Conservation (phyloP, 495 filamentous ascomycete species). For the Lophiostoma macrostomum region DNA sequence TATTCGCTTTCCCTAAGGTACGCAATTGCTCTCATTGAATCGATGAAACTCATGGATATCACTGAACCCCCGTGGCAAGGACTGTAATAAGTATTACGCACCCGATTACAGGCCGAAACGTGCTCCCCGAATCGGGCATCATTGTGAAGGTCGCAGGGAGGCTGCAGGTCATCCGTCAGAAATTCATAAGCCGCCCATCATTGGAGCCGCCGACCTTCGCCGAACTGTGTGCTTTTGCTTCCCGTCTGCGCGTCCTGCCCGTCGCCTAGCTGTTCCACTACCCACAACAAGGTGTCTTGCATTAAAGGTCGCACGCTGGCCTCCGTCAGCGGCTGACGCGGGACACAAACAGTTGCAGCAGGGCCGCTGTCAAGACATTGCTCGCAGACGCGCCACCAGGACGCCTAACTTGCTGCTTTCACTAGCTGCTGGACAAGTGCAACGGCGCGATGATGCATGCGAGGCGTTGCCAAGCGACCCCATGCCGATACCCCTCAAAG, state of each 20-base stretch:
- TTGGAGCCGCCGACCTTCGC: slow-evolving; percentile 2
- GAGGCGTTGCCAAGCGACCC: slow-evolving; percentile 6
- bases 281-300: neutral
- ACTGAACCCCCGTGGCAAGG: no score
- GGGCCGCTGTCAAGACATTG: neutral
- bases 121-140: no score
- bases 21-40: no score
- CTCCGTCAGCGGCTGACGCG: slow-evolving; percentile 21
- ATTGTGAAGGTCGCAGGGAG: neutral
- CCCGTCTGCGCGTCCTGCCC: neutral
- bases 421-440: slow-evolving; percentile 8
- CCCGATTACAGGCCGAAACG: no score
- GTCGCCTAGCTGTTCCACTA: neutral
- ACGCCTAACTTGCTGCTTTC: neutral
- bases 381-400: neutral
- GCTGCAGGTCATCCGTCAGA: slow-evolving; percentile 23
- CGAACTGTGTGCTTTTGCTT: slow-evolving; percentile 7
- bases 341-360: no score
- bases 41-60: no score
- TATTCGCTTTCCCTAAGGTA: no score
- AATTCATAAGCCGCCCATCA: neutral
- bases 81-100: no score
- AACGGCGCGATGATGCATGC: slow-evolving; percentile 5
- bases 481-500: neutral
- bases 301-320: neutral